Base-by-base conservation (phyloP, 331 rosid species). In the Telfairia occidentalis region DNA sequence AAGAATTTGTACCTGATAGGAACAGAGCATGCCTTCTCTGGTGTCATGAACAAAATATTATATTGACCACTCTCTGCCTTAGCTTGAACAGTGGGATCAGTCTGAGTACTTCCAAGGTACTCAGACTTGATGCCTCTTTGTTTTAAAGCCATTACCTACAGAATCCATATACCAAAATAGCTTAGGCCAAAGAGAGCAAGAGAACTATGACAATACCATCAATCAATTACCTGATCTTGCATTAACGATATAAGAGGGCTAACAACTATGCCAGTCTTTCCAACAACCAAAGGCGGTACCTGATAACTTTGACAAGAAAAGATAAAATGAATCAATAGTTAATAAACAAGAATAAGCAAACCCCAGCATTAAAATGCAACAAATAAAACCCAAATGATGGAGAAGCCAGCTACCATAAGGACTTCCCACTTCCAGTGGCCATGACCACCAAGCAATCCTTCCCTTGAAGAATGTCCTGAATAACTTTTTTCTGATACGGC, bases 341-440 rank as follows among this genome's bases (percentile, higher is more conserved):
- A 70, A 48, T 5, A 70, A 70, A 26, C 28, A 46, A 43, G 23
- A 28, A 70, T 53, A 42, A 1, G 75, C 40, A 70, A 43, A 43
- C 54, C 58, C 54, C 37, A 43, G 3, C n/a, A 38, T 19, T 12
- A 26, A 2, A 69, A 67, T 13, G 53, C 30, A 24, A 67, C 6
- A 12, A 69, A 69, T 7, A 69, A 67, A 69, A 69, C 71, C 28
- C 11, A 70, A 45, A 23, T 43, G 75, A 9, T 24, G 10, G 55
- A 12, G 78, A 11, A 46, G 26, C 15, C 15, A 35, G 76, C 21
- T 87, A 87, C 96, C 98, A 92, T 71, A 92, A 78, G 73, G 98
- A 92, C 78, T 92, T 92, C 42, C 97, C 98, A 76, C 96, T 92
- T 15, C 98, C 98, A 69, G 98, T 92, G 71, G 92, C 98, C 98